A percentile compares a stretch with the other conserved stretches of the same genome.
Conservation (phyloP, 31 red algal genomes). For the Odonthalia washingtoniensis region DNA sequence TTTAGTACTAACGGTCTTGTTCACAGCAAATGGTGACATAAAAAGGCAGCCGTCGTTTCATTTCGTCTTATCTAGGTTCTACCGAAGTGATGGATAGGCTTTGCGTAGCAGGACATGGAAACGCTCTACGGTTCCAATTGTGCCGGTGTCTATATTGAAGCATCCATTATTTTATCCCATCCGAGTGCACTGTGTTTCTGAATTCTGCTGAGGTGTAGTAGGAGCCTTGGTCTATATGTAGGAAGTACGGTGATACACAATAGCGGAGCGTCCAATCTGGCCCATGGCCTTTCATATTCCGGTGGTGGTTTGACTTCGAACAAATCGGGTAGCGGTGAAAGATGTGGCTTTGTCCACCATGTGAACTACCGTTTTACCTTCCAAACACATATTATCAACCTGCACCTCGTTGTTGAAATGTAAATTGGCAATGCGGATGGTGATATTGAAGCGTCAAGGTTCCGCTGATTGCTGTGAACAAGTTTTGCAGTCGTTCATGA, state of each 20-base stretch:
- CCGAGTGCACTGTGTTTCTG: background rate
- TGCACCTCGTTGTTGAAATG: constrained; percentile 31
- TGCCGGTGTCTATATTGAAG: constrained; percentile 6
- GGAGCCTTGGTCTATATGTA: constrained; percentile 22
- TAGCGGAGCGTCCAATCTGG: too few relatives aligned
- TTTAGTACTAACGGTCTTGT: constrained; percentile 7
- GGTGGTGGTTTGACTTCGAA: background rate
- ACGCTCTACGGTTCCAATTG: constrained; percentile 39
- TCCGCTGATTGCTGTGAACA: background rate
- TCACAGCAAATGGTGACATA: constrained; percentile 21
- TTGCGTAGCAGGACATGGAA: background rate
- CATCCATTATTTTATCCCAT: background rate
- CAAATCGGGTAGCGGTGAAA: constrained; percentile 18
- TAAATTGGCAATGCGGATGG: constrained; percentile 28
- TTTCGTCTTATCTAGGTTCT: background rate
- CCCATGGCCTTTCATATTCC: constrained; percentile 4
- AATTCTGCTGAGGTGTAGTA: constrained; percentile 2
- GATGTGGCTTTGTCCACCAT: constrained; percentile 33
- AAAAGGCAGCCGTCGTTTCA: constrained; percentile 11
- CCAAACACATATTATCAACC: constrained; percentile 33
- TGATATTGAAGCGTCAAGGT: constrained; percentile 42
- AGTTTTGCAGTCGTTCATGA: background rate
- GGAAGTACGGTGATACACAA: too few relatives aligned
- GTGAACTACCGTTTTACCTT: constrained; percentile 11
- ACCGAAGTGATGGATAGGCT: background rate